Conservation (phyloP, 164 flowering plant species). For the Vitis rupestris region DNA sequence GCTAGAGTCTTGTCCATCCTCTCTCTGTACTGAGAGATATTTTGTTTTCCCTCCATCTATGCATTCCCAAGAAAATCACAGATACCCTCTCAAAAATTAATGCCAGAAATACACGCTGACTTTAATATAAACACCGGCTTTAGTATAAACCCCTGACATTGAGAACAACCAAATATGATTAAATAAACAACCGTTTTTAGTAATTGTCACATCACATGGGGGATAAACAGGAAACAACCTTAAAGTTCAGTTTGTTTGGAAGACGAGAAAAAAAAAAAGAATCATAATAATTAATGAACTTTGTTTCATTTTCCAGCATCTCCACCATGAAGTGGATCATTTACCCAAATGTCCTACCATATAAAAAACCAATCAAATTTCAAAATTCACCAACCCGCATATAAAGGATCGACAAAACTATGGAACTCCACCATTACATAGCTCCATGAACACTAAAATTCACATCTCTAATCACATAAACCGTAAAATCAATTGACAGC, state of each 20-base stretch:
- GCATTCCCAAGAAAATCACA: slow-evolving; percentile 25
- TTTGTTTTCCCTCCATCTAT: slow-evolving; percentile 47
- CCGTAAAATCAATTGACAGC: too few species aligned
- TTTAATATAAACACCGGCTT: background rate
- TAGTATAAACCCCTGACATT: slow-evolving; percentile 9
- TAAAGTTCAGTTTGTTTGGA: background rate
- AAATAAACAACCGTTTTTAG: background rate
- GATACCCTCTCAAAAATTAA: background rate
- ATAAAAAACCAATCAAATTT: background rate
- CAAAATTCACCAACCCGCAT: background rate
- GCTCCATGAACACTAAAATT: background rate
- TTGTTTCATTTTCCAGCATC: too few species aligned
- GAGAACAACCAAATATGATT: background rate
- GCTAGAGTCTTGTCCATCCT: slow-evolving; percentile 73
- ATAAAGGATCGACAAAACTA: background rate
- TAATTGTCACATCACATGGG: background rate
- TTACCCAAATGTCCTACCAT: too few species aligned
- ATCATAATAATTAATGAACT: too few species aligned
- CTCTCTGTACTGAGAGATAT: slow-evolving; percentile 54
- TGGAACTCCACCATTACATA: background rate
- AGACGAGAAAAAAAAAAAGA: too few species aligned
- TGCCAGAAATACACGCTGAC: background rate
- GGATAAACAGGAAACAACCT: background rate
- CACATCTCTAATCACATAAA: too few species aligned
- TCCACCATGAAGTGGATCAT: too few species aligned